Base-by-base conservation (phyloP, 148 eudicot genomes). In the Heliosperma pusillum region DNA sequence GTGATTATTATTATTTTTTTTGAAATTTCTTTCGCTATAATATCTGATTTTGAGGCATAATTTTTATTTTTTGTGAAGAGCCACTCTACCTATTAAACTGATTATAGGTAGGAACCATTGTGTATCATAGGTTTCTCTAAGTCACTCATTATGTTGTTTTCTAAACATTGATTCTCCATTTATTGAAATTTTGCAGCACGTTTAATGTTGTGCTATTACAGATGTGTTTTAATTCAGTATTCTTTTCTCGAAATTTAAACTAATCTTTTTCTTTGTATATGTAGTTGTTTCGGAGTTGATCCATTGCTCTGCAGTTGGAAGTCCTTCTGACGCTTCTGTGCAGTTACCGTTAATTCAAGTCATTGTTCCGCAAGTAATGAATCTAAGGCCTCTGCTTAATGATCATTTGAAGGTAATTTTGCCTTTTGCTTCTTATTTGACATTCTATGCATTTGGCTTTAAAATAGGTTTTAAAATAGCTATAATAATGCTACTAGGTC, bases 251-350 rank as follows among this genome's bases (percentile, higher is more conserved):
- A 1, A 27, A 55, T 6, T 33, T 33, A 1, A 36, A 6, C 42
- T 36, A 36, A 36, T 36, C 42, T 9, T 44, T 60, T 53, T 72
- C 4, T 66, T 69, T 73, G 12, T 12, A 29, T 77, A 73, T 87
- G 83, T 92, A 95, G 99, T 90, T 74, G 88, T 91, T 79, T 95
- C 97, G 61, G 99, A 95, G 80, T 82, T 95, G 77, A 95, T 95
- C 80, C 99, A 92, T 80, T 92, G 91, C 77, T 81, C 99, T 25
- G 86, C 94, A 26, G 92, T 86, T 71, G 93, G 92, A 79, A 83
- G 83, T 79, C 76, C 82, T 25, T 89, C 84, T 60, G 93, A 81
- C 66, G 84, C 85, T 71, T 85, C 93, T 71, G 85, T 74, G 76
- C 89, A 92, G 81, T 76, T 95, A 89, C 96, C 96, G 5, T 75